Evolutionary conservation across 2,329 filamentous ascomycete genomes (phyloP).

Genomic region (Emmonsiellopsis sp.): DNA sequence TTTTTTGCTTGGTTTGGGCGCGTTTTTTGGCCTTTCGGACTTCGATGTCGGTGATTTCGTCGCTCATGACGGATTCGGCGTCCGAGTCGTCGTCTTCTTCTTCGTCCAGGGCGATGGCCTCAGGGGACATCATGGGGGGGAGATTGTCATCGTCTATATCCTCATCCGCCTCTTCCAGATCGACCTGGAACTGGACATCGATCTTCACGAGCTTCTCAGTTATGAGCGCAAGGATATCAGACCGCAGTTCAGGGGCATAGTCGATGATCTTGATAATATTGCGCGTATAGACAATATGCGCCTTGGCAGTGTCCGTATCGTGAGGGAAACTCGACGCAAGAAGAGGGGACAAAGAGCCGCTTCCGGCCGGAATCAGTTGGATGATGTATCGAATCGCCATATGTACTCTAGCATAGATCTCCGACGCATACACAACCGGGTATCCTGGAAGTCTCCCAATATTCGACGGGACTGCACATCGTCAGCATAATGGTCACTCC

Average conservation of each 20-base stretch:
- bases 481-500: neutral
- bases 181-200: conserved; percentile 89
- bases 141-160: conserved; percentile 69
- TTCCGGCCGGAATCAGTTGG: conserved; percentile 71
- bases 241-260: conserved; percentile 68
- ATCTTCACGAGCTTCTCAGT: conserved; percentile 84
- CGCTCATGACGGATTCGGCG: conserved; percentile 51
- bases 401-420: conserved; percentile 67
- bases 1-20: conserved; percentile 76
- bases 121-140: conserved; percentile 25
- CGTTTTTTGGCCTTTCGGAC: conserved; percentile 54
- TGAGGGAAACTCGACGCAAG: conserved; percentile 65
- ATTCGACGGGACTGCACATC: conserved; percentile 41
- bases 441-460: conserved; percentile 47
- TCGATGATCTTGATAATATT: conserved; percentile 70
- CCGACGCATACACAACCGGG: conserved; percentile 50
- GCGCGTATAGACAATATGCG: conserved; percentile 79
- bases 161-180: conserved; percentile 87
- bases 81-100: conserved; percentile 55
- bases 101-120: conserved; percentile 10
- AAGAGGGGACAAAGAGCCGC: conserved; percentile 58
- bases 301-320: conserved; percentile 63
- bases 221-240: conserved; percentile 73
- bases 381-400: conserved; percentile 66
- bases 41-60: conserved; percentile 42